Conservation (phyloP, 1,139 yeast species). For the Candida sp. region DNA sequence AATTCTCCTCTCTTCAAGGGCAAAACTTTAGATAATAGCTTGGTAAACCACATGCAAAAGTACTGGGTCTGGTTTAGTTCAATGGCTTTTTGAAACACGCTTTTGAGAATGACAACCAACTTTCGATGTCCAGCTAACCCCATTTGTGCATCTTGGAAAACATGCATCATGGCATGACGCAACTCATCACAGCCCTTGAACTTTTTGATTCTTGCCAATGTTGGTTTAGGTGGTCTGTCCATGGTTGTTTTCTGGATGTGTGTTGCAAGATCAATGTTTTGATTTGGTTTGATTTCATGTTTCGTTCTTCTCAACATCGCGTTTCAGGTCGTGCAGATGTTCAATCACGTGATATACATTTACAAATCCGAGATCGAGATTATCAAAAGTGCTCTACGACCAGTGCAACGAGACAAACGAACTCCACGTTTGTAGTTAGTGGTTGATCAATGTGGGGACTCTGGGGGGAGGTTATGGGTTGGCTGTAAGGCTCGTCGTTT, state of each 20-base stretch:
- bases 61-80: conserved; percentile 55
- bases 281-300: not conserved
- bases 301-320: not conserved
- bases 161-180: conserved; percentile 57
- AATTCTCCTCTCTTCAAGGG: conserved; percentile 73
- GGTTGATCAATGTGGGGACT: too few relatives aligned
- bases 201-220: conserved; percentile 23
- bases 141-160: conserved; percentile 82
- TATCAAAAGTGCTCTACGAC: not conserved
- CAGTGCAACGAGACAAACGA: not conserved
- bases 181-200: conserved; percentile 31
- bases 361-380: not conserved
- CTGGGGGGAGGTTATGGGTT: too few relatives aligned
- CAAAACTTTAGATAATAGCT: conserved; percentile 65
- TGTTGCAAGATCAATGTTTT: not conserved
- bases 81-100: conserved; percentile 60
- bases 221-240: conserved; percentile 17
- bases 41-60: conserved; percentile 64
- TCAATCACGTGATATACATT: not conserved
- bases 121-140: conserved; percentile 80
- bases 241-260: not conserved
- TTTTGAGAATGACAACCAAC: conserved; percentile 65
- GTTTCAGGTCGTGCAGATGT: not conserved
- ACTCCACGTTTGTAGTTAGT: not conserved
- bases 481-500: too few relatives aligned